Base-by-base conservation (phyloP, 352 stramenopile species). In the Phytophthora fragariae region DNA sequence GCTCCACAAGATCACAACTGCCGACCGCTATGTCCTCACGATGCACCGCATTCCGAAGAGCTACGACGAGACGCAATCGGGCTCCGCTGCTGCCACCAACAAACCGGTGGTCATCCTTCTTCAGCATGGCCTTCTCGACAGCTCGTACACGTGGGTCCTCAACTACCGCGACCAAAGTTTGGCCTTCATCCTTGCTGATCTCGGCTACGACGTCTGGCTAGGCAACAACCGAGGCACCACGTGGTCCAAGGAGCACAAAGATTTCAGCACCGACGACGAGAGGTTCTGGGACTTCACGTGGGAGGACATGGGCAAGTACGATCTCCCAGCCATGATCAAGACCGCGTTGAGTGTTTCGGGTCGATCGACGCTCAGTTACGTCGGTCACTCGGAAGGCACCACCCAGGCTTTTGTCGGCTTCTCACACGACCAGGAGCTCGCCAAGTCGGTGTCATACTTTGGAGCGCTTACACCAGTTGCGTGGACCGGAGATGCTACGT, bases 191-290 rank as follows among this genome's bases (percentile, higher is more conserved):
- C 73, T 89, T 19, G 78, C 77, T 1, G 80, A 89, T 24, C 75
- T 79, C 15, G 82, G 82, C 5, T 89, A 86, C 52, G 82, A 90
- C 24, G 82, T 90, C n/a, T 90, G 80, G 80, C 73, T 89, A n/a
- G 82, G 79, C 19, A 89, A 89, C 71, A 89, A 89, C 59, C 82
- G 82, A 52, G 82, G 78, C 49, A 86, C 73, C 47, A 86, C 80
- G 0, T 90, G 78, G 76, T 90, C 82, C 0, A 75, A 69, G 12
- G 53, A 77, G 27, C 82, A 90, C 44, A 31, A 85, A 21, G 70
- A 85, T 52, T 85, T 83, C 58, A 61, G 68, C 12, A 73, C 62
- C 4, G 58, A 65, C 12, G 74, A 84, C 55, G 39, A 72, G 8
- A 54, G 52, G 49, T 90, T 86, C 71, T 90, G 82, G 80, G 76